These are phyloP conservation scores for Pugionium dolabratum DNA, from an alignment of 345 rosid genomes.

Conservation along the genomic window DNA sequence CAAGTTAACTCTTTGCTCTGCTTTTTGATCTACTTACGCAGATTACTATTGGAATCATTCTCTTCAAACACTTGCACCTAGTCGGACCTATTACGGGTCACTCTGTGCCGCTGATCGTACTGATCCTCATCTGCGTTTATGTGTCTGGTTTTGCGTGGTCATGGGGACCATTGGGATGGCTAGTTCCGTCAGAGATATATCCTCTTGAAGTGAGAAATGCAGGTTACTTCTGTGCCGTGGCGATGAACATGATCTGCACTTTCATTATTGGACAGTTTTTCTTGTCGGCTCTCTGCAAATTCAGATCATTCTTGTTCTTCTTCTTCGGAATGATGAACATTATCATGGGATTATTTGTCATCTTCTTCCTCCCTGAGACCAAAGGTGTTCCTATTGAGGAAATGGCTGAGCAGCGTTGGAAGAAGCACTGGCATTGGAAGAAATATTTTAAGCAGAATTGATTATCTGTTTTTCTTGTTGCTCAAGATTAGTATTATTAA, in stretches of 20 bases:
- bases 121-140: slow-evolving; percentile 50
- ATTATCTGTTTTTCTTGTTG: background rate
- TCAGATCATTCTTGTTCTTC: slow-evolving; percentile 55
- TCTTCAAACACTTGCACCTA: slow-evolving; percentile 19
- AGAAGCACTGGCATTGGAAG: slow-evolving; percentile 57
- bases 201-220: slow-evolving; percentile 57
- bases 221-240: slow-evolving; percentile 63
- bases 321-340: slow-evolving; percentile 57
- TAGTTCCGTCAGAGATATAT: slow-evolving; percentile 68
- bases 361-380: slow-evolving; percentile 56
- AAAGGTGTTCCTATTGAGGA: slow-evolving; percentile 60
- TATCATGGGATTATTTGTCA: slow-evolving; percentile 54
- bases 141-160: slow-evolving; percentile 69
- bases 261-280: slow-evolving; percentile 60
- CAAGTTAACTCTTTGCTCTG: background rate
- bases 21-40: background rate
- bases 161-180: slow-evolving; percentile 78
- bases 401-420: slow-evolving; percentile 60
- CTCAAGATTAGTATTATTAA: background rate
- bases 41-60: slow-evolving; percentile 30
- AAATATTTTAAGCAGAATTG: slow-evolving; percentile 23
- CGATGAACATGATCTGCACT: slow-evolving; percentile 56
- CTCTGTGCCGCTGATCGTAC: slow-evolving; percentile 30
- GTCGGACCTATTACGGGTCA: slow-evolving; percentile 29
- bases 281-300: slow-evolving; percentile 55